Base-by-base conservation (phyloP, 2,329 filamentous ascomycete species). In the Calycina marina region DNA sequence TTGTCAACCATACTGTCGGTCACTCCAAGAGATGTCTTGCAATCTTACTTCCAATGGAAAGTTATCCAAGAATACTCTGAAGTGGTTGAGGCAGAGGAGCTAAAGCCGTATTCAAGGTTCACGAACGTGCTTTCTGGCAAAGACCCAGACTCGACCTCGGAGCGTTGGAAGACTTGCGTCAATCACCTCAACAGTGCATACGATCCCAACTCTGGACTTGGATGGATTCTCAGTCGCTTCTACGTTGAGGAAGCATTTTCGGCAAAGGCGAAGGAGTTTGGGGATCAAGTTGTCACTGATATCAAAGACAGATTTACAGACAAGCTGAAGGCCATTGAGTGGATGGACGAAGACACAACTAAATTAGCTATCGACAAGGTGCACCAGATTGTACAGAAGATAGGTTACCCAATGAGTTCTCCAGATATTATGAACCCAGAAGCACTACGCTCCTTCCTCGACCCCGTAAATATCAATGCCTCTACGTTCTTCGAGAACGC, bases 161-260 rank as follows among this genome's bases (percentile, higher is more conserved):
- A 81, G 45, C 63, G 75, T 30, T 80, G 75, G 75, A 63, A 74
- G 43, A 72, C 62, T 5, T 82, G 77, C 43, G 62, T 80, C 16
- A 50, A 49, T 5, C 60, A 65, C 18, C 62, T 76, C 4, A 72
- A 78, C 40, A 22, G n/a, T n/a, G 20, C 20, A 9, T 22, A 22
- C 3, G 20, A 22, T n/a, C 20, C 20, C n/a, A 22, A 22, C 20
- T 50, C 54, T 14, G 65, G 67, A 4, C 51, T 82, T 14, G 67
- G 67, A 2, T 82, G 76, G 75, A 74, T 78, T 30, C 56, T 80
- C 11, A 77, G 73, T 47, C 69, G 74, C 14, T 81, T 82, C 56
- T 84, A 75, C 40, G 62, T 82, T 2, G 67, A 81, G 39, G 69
- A 70, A 30, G 65, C 74, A 1, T 83, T 82, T 45, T 71, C 73